Base-by-base conservation (phyloP, 148 eudicot species). In the Pouteria glomerata region DNA sequence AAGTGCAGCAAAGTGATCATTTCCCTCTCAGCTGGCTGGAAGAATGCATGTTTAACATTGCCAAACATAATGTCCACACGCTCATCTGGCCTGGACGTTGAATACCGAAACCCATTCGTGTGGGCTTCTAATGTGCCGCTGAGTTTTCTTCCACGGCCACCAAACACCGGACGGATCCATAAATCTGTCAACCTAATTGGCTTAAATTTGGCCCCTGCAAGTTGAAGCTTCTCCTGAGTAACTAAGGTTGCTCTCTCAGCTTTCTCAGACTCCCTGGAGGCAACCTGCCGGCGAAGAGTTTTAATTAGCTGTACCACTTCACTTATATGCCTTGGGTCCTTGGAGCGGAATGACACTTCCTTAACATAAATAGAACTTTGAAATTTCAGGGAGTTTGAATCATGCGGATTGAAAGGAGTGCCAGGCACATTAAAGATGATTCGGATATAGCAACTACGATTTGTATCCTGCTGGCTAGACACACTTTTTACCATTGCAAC, bases 21-120 rank as follows among this genome's bases (percentile, higher is more conserved):
- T 59, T 87, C 91, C 73, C 80, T 87, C 58, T 87, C 91, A 60
- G 91, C 91, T 15, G 91, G 91, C 82, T 87, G 91, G 78, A 87
- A 87, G 57, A 85, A 87, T 21, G 91, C 89, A 19, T 87, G 91
- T 42, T 87, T 87, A 48, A 87, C 73, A 48, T 87, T 87, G 2
- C 56, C 76, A 81, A 77, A 87, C 89, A 87, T 70, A 8, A 87
- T 68, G 57, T 87, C 91, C 27, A 82, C 91, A 37, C 89, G 85
- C 68, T 87, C 91, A 59, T 87, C 91, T 0, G 82, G 64, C 84
- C 84, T 81, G 4, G 89, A 85, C 23, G 89, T 87, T 61, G 89
- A 81, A 65, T 79, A 87, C 64, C 91, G 73, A 47, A 87, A 85
- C 61, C 91, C 91, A 58, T 87, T 83, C 8, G 63, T 62, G 63